Evolutionary conservation across 208 protist species (phyloP), one percentile per base, ranked within the genome.

Genomic region (Crithidia sp.): DNA sequence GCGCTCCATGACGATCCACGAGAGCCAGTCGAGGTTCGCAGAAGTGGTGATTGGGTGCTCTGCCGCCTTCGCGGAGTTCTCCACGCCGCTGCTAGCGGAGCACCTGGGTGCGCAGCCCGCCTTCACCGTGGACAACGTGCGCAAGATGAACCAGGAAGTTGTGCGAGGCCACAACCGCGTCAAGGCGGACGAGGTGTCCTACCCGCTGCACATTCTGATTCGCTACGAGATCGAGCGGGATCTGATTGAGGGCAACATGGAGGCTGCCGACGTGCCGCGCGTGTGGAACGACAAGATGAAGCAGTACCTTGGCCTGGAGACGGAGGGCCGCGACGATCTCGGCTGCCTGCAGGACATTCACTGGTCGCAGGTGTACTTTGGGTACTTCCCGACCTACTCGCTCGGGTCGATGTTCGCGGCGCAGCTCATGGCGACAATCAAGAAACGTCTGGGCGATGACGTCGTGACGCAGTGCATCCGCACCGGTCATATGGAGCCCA

Each of bases 311-410:
- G 90, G 84, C 43, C 59, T 95, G 13, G 83, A 92, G 43, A 93
- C 92, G 71, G 70, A 86, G 16, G 86, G 83, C 9, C 91, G 93
- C 65, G 83, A 91, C 60, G 79, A 87, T 59, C 37, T 89, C 10
- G 91, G 93, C 7, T 93, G 87, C 67, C 74, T 97, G 52, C 92
- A 98, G 76, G 92, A 97, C 73, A 83, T 96, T n/a, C 91, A 96
- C 80, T 97, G 95, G 90, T 50, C 79, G 9, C 19, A 19, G 7
- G 84, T 83, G 12, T 19, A 58, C 17, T 87, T 90, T 41, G 90
- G 84, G 4, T 92, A 91, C 77, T 98, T 97, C 83, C 91, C 90
- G 0, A 89, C 86, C 0, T 98, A 98, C 73, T 59, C 82, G 4
- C 44, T 96, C 4, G 94, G 92, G 16, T 76, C 87, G 16, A 92